Percentiles rank a stretch among this genome's conserved stretches.
phyloP scores from a whole-genome alignment of 2,329 filamentous ascomycete genomes.

The Hypoxylon sp. region DNA sequence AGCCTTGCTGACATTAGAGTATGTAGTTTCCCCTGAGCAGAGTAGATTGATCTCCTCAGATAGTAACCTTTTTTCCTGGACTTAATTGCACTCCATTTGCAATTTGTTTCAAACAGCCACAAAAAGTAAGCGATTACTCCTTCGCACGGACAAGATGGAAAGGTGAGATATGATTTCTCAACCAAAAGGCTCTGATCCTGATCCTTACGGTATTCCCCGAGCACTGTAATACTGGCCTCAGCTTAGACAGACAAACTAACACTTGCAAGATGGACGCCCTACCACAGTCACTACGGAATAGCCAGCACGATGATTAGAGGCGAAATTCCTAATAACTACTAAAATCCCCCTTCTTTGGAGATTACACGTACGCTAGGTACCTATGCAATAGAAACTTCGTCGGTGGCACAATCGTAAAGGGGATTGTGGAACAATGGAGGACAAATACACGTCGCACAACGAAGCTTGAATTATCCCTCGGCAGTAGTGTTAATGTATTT shows the following conservation, averaged over 20 bases:
- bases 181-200: not conserved
- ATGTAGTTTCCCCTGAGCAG: not conserved
- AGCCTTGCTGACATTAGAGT: not conserved
- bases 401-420: constrained; percentile 1
- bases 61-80: not conserved
- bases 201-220: constrained; percentile 12
- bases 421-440: not conserved
- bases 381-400: not conserved
- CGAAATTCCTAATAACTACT: not conserved
- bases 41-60: not conserved
- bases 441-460: not conserved
- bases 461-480: constrained; percentile 12
- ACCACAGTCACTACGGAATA: not conserved
- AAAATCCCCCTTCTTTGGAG: constrained; percentile 6
- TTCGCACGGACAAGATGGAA: constrained; percentile 3
- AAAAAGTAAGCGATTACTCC: not conserved
- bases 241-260: constrained; percentile 1
- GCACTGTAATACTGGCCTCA: not conserved
- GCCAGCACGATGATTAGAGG: not conserved
- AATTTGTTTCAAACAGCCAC: constrained; percentile 2
- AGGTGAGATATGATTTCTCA: constrained; percentile 14
- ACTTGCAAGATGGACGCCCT: not conserved
- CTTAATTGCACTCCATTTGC: not conserved
- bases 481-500: constrained; percentile 10
- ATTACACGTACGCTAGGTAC: not conserved